A percentile compares a stretch with the other conserved stretches of the same genome.
Conservation (phyloP, 371 early-diverging fungal genomes). For the Thermomucor indicae-seudaticae region DNA sequence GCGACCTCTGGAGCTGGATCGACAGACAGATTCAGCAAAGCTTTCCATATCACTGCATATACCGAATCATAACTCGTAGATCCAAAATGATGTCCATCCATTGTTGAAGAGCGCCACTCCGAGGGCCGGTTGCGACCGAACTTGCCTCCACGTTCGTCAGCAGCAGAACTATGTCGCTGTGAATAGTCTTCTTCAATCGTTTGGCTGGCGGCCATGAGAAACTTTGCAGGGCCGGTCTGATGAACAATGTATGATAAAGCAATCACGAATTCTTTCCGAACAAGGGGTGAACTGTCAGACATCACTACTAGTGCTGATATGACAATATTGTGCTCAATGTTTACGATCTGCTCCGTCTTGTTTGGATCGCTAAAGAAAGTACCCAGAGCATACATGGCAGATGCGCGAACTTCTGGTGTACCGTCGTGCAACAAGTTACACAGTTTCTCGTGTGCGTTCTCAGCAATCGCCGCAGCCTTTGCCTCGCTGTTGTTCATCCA, state of each 20-base stretch:
- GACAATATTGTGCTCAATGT: conserved; percentile 68
- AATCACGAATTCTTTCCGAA: conserved; percentile 77
- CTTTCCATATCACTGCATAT: conserved; percentile 73
- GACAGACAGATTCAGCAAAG: conserved; percentile 68
- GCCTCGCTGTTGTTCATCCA: conserved; percentile 81
- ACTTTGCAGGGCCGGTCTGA: conserved; percentile 51
- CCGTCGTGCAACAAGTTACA: conserved; percentile 60
- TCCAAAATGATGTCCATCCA: conserved; percentile 25
- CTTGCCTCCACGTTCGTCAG: conserved; percentile 12
- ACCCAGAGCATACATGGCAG: conserved; percentile 76
- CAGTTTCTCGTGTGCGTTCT: conserved; percentile 69
- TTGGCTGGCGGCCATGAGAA: conserved; percentile 65
- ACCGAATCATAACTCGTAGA: conserved; percentile 49
- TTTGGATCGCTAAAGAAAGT: conserved; percentile 75
- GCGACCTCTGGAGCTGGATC: conserved; percentile 78
- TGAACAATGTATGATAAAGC: conserved; percentile 66
- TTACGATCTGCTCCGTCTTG: conserved; percentile 64
- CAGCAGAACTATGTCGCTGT: conserved; percentile 9
- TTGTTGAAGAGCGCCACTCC: conserved; percentile 19
- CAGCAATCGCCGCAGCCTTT: conserved; percentile 64
- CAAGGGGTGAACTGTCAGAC: conserved; percentile 80
- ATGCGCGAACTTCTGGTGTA: conserved; percentile 84
- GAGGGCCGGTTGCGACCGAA: conserved; percentile 9
- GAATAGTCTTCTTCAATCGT: conserved; percentile 57
- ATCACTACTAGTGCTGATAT: conserved; percentile 58